Conservation (phyloP, 805 yeast species). For the Jamesozyma gamospora region DNA sequence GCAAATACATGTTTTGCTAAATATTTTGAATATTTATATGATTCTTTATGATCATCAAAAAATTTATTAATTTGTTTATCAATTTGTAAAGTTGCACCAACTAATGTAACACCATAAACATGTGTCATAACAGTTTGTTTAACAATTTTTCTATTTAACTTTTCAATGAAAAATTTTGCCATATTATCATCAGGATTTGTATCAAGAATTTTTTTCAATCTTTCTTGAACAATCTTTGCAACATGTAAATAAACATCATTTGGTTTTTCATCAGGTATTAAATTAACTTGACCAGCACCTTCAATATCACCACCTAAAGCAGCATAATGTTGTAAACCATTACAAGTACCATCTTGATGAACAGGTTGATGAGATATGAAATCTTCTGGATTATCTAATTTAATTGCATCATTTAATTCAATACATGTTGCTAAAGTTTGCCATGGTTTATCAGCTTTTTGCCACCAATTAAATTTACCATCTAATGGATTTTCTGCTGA, state of each 20-base stretch:
- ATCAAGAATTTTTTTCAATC: constrained; percentile 45
- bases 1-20: constrained; percentile 70
- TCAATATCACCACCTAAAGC: constrained; percentile 78
- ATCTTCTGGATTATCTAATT: constrained; percentile 53
- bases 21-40: constrained; percentile 47
- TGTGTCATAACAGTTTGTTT: constrained; percentile 98
- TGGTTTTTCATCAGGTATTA: constrained; percentile 61
- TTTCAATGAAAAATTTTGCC: constrained; percentile 45
- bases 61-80: constrained; percentile 60
- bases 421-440: constrained; percentile 63
- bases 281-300: constrained; percentile 73
- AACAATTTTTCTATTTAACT: constrained; percentile 76
- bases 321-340: constrained; percentile 79
- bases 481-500: constrained; percentile 56
- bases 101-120: constrained; percentile 91
- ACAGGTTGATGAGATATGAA: constrained; percentile 65
- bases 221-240: constrained; percentile 48
- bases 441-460: constrained; percentile 72
- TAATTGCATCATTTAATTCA: constrained; percentile 53
- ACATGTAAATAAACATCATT: constrained; percentile 70
- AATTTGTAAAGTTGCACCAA: constrained; percentile 89
- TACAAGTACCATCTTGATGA: constrained; percentile 83
- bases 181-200: constrained; percentile 36
- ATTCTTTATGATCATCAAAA: constrained; percentile 39
- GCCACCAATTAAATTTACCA: constrained; percentile 54